A percentile compares a stretch with the other conserved stretches of the same genome.
These are phyloP conservation scores for Aquilaria agallochum DNA, from an alignment of 441 rosid genomes.

Conservation along the genomic window DNA sequence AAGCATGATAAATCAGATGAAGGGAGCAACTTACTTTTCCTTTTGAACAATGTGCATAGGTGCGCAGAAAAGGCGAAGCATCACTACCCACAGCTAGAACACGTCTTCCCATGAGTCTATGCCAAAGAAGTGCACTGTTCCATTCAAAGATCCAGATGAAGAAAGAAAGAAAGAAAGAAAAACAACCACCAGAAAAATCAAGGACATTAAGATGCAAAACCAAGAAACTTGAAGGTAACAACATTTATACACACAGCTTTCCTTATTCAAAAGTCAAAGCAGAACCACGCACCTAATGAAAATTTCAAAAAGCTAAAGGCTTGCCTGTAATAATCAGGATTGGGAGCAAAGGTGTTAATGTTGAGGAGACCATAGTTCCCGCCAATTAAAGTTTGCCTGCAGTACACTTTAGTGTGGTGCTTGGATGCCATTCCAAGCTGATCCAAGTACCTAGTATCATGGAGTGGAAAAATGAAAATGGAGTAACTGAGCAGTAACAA, in stretches of 20 bases:
- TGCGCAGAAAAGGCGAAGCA: conserved; percentile 61
- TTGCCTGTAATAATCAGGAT: conserved; percentile 97
- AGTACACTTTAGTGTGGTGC: conserved; percentile 82
- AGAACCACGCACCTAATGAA: background rate
- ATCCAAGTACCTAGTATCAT: conserved; percentile 73
- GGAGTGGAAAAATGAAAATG: background rate
- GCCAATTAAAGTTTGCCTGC: conserved; percentile 90
- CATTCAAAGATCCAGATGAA: background rate
- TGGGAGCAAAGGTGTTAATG: conserved; percentile 58
- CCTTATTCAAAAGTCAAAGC: no score
- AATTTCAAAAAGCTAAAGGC: conserved; percentile 9
- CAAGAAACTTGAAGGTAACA: background rate
- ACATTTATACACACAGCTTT: no score
- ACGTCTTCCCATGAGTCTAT: conserved; percentile 88
- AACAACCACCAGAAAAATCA: background rate
- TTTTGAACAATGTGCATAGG: conserved; percentile 88
- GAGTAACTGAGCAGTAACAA: background rate
- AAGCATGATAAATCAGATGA: no score
- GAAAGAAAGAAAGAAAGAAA: conserved; percentile 8
- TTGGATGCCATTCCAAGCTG: conserved; percentile 94
- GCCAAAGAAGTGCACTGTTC: conserved; percentile 93
- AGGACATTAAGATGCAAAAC: background rate
- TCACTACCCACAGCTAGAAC: conserved; percentile 54
- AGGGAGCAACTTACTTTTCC: conserved; percentile 61
- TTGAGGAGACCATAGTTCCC: conserved; percentile 89